phyloP scores from a whole-genome alignment of 2,329 filamentous ascomycete species.

The Lecanicillium sp. region DNA sequence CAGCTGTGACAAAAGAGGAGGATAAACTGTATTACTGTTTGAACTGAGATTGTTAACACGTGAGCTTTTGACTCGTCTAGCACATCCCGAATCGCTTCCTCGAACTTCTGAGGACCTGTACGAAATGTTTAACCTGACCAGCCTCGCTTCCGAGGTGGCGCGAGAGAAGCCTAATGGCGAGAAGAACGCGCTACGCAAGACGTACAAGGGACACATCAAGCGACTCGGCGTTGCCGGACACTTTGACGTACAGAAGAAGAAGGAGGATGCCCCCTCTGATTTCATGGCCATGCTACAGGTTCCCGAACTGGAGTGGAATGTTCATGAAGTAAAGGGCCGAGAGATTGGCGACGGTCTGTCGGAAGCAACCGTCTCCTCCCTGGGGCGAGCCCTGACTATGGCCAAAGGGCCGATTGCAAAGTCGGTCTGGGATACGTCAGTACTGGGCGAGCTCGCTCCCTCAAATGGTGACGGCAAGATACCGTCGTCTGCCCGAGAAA shows the following conservation, averaged over 20 bases:
- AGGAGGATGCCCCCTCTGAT: constrained; percentile 41
- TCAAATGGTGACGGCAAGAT: constrained; percentile 30
- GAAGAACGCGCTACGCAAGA: constrained; percentile 60
- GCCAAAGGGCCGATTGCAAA: constrained; percentile 48
- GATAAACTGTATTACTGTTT: constrained; percentile 14
- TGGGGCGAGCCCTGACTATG: constrained; percentile 49
- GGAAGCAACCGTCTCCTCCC: constrained; percentile 30
- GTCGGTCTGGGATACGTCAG: constrained; percentile 47
- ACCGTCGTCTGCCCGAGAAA: constrained; percentile 35
- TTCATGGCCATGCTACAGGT: constrained; percentile 43
- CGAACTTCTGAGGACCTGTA: constrained; percentile 50
- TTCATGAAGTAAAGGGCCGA: constrained; percentile 44
- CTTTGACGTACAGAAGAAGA: constrained; percentile 51
- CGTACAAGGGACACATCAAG: constrained; percentile 63
- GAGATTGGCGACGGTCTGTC: constrained; percentile 48
- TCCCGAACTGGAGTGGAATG: constrained; percentile 51
- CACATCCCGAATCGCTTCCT: constrained; percentile 40
- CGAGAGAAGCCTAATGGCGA: constrained; percentile 57
- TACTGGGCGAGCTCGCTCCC: constrained; percentile 48
- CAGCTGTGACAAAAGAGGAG: neutral
- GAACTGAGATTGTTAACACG: constrained; percentile 31
- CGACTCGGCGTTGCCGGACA: constrained; percentile 52
- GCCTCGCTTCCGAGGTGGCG: constrained; percentile 53
- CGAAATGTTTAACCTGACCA: constrained; percentile 46
- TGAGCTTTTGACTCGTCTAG: constrained; percentile 27